Evolutionary conservation across 768 basidiomycete genomes (phyloP).

Genomic region (Tephrocybe sp.): DNA sequence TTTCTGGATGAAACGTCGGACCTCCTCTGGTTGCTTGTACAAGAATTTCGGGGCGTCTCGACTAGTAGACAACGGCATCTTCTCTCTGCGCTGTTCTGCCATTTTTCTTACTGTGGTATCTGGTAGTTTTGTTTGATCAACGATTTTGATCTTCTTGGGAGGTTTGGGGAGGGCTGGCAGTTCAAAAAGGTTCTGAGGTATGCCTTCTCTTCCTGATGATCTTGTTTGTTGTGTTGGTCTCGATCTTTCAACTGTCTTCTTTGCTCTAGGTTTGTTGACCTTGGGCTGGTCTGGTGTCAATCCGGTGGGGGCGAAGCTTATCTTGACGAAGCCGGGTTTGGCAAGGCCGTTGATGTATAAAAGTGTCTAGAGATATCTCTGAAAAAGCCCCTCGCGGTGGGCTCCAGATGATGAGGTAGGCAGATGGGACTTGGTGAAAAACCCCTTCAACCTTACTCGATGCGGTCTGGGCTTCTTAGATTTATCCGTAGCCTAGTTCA

Average conservation of each 20-base stretch:
- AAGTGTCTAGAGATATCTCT: background rate
- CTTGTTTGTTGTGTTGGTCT: background rate
- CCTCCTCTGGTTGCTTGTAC: background rate
- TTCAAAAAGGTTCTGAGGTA: background rate
- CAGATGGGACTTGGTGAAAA: too few relatives aligned
- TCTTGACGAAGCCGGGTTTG: background rate
- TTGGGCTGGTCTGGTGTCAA: background rate
- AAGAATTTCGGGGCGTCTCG: background rate
- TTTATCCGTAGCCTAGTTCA: too few relatives aligned
- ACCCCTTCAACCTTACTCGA: too few relatives aligned
- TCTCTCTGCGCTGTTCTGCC: background rate
- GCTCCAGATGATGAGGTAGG: too few relatives aligned
- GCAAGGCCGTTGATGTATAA: background rate
- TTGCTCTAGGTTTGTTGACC: background rate
- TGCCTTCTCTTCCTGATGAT: background rate
- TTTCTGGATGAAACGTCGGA: background rate
- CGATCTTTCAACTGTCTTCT: background rate
- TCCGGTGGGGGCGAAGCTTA: background rate
- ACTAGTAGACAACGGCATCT: background rate
- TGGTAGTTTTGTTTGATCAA: background rate
- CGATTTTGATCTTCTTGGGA: background rate
- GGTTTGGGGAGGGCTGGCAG: background rate
- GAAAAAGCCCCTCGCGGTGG: background rate
- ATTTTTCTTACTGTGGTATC: background rate
- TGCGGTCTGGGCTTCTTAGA: too few relatives aligned